A percentile compares a stretch with the other conserved stretches of the same genome.
Conservation (phyloP, 306 rosid species). For the Vigna nakashimae region DNA sequence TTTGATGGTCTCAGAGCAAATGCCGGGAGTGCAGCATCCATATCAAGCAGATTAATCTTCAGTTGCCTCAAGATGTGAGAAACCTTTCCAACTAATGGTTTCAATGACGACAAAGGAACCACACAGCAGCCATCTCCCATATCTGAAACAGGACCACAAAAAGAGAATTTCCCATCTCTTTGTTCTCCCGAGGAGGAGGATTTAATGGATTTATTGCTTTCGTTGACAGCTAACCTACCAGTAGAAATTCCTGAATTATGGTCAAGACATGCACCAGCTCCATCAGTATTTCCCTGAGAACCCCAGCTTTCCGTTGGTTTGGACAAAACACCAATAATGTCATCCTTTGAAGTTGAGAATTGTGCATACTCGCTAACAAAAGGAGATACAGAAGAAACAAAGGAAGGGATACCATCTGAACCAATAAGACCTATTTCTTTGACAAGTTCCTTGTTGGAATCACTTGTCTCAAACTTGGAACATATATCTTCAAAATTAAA, state of each 20-base stretch:
- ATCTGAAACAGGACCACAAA: constrained; percentile 54
- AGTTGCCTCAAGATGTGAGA: constrained; percentile 75
- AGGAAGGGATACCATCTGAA: constrained; percentile 72
- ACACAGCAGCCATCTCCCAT: constrained; percentile 73
- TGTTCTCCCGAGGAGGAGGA: constrained; percentile 54
- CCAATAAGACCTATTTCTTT: constrained; percentile 86
- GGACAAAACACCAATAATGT: constrained; percentile 46
- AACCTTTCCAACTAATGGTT: constrained; percentile 82
- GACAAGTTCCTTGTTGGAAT: constrained; percentile 76
- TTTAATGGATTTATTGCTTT: constrained; percentile 50
- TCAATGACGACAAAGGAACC: constrained; percentile 82
- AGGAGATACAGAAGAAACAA: constrained; percentile 64
- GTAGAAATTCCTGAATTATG: constrained; percentile 47
- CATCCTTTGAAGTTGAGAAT: constrained; percentile 54
- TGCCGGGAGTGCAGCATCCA: constrained; percentile 88
- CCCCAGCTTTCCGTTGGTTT: constrained; percentile 50
- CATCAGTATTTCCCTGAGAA: constrained; percentile 55
- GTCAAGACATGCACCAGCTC: constrained; percentile 48
- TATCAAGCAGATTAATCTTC: constrained; percentile 86
- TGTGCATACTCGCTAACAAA: constrained; percentile 60
- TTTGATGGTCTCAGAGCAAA: constrained; percentile 83
- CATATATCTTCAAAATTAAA: constrained; percentile 76
- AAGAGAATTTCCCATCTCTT: constrained; percentile 50
- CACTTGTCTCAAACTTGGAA: constrained; percentile 75
- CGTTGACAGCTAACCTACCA: constrained; percentile 53